Percentiles rank a stretch among this genome's conserved stretches.
These are phyloP conservation scores for Luffa acutangula DNA, from an alignment of 306 rosid species.

Conservation along the genomic window DNA sequence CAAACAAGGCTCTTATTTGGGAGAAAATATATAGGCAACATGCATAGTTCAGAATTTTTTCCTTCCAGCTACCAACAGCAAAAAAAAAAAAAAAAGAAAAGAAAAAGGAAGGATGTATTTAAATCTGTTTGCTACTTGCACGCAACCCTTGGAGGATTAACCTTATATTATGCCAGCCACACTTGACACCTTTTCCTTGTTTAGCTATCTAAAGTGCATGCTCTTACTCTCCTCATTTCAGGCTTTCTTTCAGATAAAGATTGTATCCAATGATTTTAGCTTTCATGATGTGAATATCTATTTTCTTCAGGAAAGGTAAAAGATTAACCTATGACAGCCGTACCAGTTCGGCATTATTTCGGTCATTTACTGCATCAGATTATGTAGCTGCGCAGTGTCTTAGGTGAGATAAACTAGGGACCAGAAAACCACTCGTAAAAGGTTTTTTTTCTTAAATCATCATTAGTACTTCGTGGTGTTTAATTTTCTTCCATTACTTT, in stretches of 20 bases:
- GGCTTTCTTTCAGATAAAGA: background rate
- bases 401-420: constrained; percentile 38
- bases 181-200: background rate
- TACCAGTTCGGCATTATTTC: constrained; percentile 63
- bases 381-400: constrained; percentile 79
- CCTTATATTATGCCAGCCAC: background rate
- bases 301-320: constrained; percentile 36
- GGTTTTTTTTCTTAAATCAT: background rate
- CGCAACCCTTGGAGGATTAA: background rate
- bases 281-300: background rate
- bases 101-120: background rate
- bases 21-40: background rate
- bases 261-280: background rate
- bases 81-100: background rate
- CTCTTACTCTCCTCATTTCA: background rate
- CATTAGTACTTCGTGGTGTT: background rate
- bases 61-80: background rate
- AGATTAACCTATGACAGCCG: constrained; percentile 71
- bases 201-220: background rate
- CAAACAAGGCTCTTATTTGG: constrained; percentile 1
- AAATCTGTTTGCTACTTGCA: background rate
- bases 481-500: background rate
- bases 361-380: constrained; percentile 72
- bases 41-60: background rate
- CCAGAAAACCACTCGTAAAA: background rate